phyloP scores from a whole-genome alignment of 2,329 filamentous ascomycete genomes.

The Dothistroma septosporum region DNA sequence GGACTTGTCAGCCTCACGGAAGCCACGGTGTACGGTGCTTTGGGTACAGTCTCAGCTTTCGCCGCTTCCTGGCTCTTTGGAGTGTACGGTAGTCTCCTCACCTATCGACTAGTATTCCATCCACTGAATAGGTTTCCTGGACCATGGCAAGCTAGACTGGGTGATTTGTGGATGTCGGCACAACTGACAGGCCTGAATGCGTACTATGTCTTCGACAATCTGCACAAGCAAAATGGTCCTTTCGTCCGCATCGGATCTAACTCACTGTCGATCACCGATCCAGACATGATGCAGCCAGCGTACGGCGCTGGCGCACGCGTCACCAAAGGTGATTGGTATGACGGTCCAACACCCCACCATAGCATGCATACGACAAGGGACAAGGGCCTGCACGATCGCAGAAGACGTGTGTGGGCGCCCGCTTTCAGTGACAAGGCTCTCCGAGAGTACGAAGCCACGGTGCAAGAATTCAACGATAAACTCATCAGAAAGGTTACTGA shows the following conservation, averaged over 20 bases:
- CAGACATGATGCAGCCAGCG: conserved; percentile 37
- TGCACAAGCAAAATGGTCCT: conserved; percentile 36
- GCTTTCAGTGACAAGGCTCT: conserved; percentile 42
- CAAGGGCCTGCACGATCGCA: conserved; percentile 36
- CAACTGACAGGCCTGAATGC: conserved; percentile 26
- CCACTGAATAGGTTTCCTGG: conserved; percentile 33
- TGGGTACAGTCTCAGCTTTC: conserved; percentile 11
- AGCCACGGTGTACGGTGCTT: conserved; percentile 4
- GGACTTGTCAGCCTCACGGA: conserved; percentile 13
- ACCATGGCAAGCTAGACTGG: conserved; percentile 34
- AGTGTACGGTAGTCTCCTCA: conserved; percentile 33
- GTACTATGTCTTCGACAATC: conserved; percentile 25
- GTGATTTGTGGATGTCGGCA: conserved; percentile 31
- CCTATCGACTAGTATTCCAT: conserved; percentile 36
- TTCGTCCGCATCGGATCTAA: conserved; percentile 37
- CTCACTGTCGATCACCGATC: conserved; percentile 36
- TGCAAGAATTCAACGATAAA: conserved; percentile 36
- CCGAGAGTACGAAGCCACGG: conserved; percentile 40
- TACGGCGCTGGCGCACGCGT: conserved; percentile 39
- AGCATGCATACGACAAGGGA: conserved; percentile 41
- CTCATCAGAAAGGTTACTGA: conserved; percentile 32
- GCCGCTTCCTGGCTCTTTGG: conserved; percentile 22
- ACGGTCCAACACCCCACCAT: conserved; percentile 30
- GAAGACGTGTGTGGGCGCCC: conserved; percentile 40
- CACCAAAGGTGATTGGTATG: conserved; percentile 43